phyloP scores from a whole-genome alignment of 2,329 filamentous ascomycete species.

The Monascus ruber region DNA sequence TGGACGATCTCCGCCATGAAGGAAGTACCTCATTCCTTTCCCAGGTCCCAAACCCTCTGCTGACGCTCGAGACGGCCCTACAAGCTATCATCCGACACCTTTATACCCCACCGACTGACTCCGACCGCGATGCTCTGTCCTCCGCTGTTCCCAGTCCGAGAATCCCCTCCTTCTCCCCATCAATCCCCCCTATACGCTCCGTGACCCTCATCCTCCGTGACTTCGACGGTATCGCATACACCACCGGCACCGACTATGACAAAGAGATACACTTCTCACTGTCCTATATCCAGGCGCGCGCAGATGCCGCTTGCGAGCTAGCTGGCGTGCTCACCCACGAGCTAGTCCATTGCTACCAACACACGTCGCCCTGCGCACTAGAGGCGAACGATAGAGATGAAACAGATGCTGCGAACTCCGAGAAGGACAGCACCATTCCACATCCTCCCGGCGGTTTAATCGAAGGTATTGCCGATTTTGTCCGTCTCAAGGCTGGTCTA shows the following conservation, averaged over 20 bases:
- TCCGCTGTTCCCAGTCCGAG: slow-evolving; percentile 5
- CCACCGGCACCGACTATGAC: slow-evolving; percentile 71
- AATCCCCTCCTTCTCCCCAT: slow-evolving; percentile 16
- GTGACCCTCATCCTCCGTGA: slow-evolving; percentile 71
- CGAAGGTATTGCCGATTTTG: slow-evolving; percentile 90
- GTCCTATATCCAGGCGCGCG: slow-evolving; percentile 49
- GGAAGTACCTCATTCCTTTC: slow-evolving; percentile 58
- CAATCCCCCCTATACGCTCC: slow-evolving; percentile 59
- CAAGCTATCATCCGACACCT: slow-evolving; percentile 59
- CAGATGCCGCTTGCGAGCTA: slow-evolving; percentile 47
- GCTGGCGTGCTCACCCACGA: slow-evolving; percentile 80
- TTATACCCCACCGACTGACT: slow-evolving; percentile 40
- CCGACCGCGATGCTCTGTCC: not conserved
- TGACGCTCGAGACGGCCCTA: slow-evolving; percentile 52
- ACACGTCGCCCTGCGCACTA: slow-evolving; percentile 49
- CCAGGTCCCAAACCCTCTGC: slow-evolving; percentile 48
- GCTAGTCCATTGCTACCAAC: slow-evolving; percentile 90
- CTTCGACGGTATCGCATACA: slow-evolving; percentile 83
- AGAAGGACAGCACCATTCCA: slow-evolving; percentile 4
- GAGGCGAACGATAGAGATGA: slow-evolving; percentile 10
- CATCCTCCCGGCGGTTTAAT: slow-evolving; percentile 60
- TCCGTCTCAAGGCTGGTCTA: slow-evolving; percentile 62
- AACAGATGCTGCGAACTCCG: not conserved
- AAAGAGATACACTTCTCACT: slow-evolving; percentile 89
- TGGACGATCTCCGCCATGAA: slow-evolving; percentile 26